Evolutionary conservation across 2,329 filamentous ascomycete species (phyloP).

Genomic region (Teratosphaeriaceae sp.): DNA sequence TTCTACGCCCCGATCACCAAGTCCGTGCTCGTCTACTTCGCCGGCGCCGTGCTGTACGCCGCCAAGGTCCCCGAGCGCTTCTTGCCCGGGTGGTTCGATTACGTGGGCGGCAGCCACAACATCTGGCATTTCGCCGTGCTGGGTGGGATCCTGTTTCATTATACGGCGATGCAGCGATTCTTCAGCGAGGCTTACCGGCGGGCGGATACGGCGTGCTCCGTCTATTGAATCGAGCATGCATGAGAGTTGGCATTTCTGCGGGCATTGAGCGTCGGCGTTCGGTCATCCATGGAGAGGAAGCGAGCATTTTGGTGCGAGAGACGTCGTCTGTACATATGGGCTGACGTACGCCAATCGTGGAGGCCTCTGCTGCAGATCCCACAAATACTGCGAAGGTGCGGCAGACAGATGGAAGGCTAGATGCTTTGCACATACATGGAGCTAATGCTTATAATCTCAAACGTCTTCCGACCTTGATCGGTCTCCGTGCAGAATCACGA

Average conservation of each 20-base stretch:
- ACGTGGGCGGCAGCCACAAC: constrained; percentile 91
- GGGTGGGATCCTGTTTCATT: constrained; percentile 95
- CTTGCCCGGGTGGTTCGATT: constrained; percentile 90
- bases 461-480: too few species aligned
- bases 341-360: too few species aligned
- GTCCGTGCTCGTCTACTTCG: constrained; percentile 77
- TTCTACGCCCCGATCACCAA: constrained; percentile 88
- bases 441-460: too few species aligned
- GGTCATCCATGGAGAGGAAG: not conserved
- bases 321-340: not conserved
- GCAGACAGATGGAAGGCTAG: too few species aligned
- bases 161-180: constrained; percentile 91
- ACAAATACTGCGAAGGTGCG: too few species aligned
- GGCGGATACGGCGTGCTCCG: constrained; percentile 23
- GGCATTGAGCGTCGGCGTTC: not conserved
- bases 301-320: constrained; percentile 2
- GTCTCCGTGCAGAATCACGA: too few species aligned
- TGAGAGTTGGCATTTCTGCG: not conserved
- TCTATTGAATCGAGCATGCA: constrained; percentile 15
- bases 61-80: constrained; percentile 90
- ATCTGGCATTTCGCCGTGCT: constrained; percentile 95
- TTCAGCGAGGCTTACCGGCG: constrained; percentile 54
- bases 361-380: too few species aligned
- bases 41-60: constrained; percentile 81
- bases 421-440: too few species aligned